A percentile compares a stretch with the other conserved stretches of the same genome.
These are phyloP conservation scores for Neoboletus brunneissimus DNA, from an alignment of 768 basidiomycete genomes.

Conservation along the genomic window DNA sequence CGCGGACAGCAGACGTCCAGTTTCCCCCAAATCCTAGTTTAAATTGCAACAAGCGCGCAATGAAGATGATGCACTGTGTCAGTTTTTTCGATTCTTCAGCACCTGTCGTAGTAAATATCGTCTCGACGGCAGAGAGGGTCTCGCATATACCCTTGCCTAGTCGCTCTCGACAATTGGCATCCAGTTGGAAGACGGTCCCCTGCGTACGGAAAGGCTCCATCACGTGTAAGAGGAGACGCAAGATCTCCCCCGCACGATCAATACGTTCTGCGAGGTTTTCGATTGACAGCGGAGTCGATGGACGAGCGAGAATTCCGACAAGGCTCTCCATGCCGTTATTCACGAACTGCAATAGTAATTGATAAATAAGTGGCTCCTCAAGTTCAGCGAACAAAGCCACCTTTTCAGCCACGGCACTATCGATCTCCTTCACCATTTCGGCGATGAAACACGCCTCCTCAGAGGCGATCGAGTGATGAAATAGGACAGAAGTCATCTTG, in stretches of 20 bases:
- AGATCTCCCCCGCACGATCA: constrained; percentile 59
- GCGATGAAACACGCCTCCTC: constrained; percentile 83
- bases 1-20: constrained; percentile 54
- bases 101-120: constrained; percentile 28
- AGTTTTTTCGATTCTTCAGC: constrained; percentile 26
- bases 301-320: constrained; percentile 47
- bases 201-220: constrained; percentile 59
- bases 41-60: constrained; percentile 71
- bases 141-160: constrained; percentile 50
- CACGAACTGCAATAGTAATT: constrained; percentile 50
- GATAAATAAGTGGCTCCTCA: not conserved
- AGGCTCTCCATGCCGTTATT: constrained; percentile 71
- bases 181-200: constrained; percentile 49
- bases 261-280: constrained; percentile 40
- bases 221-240: constrained; percentile 67
- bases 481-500: constrained; percentile 61
- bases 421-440: constrained; percentile 74
- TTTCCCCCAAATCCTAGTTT: constrained; percentile 59
- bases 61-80: constrained; percentile 48
- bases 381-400: constrained; percentile 31
- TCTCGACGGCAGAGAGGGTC: constrained; percentile 43
- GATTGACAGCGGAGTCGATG: constrained; percentile 25
- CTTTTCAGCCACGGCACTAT: constrained; percentile 64
- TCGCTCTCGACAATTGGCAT: constrained; percentile 48
- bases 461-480: constrained; percentile 69